phyloP scores from a whole-genome alignment of 1,284 basidiomycete species.

The Blastosporella zonata region DNA sequence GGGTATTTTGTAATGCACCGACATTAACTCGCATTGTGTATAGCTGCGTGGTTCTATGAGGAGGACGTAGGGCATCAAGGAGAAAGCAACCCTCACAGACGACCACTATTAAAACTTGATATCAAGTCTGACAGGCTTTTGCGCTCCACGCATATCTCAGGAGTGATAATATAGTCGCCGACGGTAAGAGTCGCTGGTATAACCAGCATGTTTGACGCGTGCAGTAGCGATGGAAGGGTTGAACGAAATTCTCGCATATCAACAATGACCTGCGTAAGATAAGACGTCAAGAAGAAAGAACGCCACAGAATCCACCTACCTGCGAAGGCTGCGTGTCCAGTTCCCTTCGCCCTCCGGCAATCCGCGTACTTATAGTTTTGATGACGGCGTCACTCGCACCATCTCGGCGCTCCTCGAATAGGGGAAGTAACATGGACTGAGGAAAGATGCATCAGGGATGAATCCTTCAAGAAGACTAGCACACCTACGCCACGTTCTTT shows the following conservation, averaged over 20 bases:
- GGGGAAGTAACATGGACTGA: conserved; percentile 88
- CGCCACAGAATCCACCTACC: conserved; percentile 37
- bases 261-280: conserved; percentile 72
- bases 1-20: conserved; percentile 91
- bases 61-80: not conserved
- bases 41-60: conserved; percentile 56
- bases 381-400: conserved; percentile 58
- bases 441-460: conserved; percentile 3
- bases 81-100: conserved; percentile 62
- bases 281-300: not conserved
- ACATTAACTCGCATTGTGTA: conserved; percentile 97
- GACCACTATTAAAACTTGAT: conserved; percentile 89
- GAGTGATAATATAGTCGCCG: conserved; percentile 94
- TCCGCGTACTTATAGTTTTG: conserved; percentile 84
- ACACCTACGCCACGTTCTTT: conserved; percentile 82
- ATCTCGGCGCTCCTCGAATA: conserved; percentile 69
- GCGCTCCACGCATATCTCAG: conserved; percentile 94
- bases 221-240: conserved; percentile 85
- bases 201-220: conserved; percentile 80
- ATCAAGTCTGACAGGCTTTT: conserved; percentile 93
- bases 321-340: conserved; percentile 67
- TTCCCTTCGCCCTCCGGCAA: conserved; percentile 83
- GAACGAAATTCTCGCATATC: conserved; percentile 98
- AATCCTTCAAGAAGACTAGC: not conserved
- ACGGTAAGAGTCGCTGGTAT: conserved; percentile 91